Evolutionary conservation across 805 yeast species (phyloP).

Genomic region (Wickerhamiella galacta): DNA sequence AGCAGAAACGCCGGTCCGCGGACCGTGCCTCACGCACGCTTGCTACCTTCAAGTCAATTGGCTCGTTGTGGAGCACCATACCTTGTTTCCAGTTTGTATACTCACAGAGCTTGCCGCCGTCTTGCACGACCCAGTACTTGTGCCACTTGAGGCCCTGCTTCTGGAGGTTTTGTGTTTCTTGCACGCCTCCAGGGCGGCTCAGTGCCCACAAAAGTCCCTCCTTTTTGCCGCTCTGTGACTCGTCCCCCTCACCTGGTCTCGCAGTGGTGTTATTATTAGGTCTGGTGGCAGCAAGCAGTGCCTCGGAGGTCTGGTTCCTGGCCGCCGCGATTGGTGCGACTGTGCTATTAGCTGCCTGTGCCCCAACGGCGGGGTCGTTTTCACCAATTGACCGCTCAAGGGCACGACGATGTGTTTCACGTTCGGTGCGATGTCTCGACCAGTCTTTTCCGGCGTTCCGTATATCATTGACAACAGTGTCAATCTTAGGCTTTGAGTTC

Average conservation of each 20-base stretch:
- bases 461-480: conserved; percentile 20
- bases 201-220: conserved; percentile 31
- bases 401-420: conserved; percentile 23
- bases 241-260: no score
- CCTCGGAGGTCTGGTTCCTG: no score
- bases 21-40: conserved; percentile 32
- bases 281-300: no score
- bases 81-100: conserved; percentile 71
- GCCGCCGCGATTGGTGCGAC: no score
- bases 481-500: conserved; percentile 20
- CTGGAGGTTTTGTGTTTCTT: conserved; percentile 20
- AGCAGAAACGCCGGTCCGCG: conserved; percentile 36
- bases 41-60: conserved; percentile 56
- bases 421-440: conserved; percentile 24
- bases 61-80: conserved; percentile 39
- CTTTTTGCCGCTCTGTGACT: no score
- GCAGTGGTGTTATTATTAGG: no score
- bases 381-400: conserved; percentile 19
- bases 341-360: no score
- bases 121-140: conserved; percentile 68
- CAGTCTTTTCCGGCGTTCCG: conserved; percentile 24
- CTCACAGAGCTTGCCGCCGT: conserved; percentile 51
- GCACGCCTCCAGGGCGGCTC: conserved; percentile 23
- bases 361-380: no score
- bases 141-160: conserved; percentile 43